These are phyloP conservation scores for Termitomyces sp. DNA, from an alignment of 768 basidiomycete genomes.

Conservation along the genomic window DNA sequence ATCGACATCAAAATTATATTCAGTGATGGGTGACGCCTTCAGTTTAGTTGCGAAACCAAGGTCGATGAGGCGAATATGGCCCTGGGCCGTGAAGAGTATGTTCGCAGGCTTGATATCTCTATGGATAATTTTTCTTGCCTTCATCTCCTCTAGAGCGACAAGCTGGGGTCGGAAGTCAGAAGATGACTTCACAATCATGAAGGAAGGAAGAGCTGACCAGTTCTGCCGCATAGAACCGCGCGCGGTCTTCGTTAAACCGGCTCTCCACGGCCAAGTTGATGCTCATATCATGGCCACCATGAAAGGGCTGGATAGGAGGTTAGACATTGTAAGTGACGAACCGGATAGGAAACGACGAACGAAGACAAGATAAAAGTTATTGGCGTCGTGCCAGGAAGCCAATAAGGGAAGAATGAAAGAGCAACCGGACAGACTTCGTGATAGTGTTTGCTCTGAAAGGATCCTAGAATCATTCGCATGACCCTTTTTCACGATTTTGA, in stretches of 20 bases:
- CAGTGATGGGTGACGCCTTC: not conserved
- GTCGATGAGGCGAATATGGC: conserved; percentile 11
- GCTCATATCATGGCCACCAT: conserved; percentile 6
- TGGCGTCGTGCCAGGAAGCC: conserved; percentile 9
- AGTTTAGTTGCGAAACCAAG: conserved; percentile 12
- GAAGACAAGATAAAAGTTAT: conserved; percentile 13
- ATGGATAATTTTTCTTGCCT: conserved; percentile 1
- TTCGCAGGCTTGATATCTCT: conserved; percentile 17
- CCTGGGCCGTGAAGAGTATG: conserved; percentile 2
- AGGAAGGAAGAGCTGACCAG: conserved; percentile 4
- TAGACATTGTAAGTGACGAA: not conserved
- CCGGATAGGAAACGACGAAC: conserved; percentile 4
- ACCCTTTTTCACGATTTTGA: conserved; percentile 10
- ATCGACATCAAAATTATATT: not conserved
- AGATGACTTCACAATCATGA: not conserved
- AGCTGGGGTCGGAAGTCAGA: conserved; percentile 33
- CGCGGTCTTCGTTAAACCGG: not conserved
- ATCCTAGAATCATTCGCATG: not conserved
- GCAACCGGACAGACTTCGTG: too few species aligned
- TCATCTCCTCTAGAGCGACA: conserved; percentile 25
- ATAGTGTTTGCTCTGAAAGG: too few species aligned
- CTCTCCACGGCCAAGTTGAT: not conserved
- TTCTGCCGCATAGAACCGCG: conserved; percentile 6
- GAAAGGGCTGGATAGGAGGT: conserved; percentile 5
- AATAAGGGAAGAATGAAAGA: conserved; percentile 6